Evolutionary conservation across 192 early-diverging fungal genomes (phyloP), one percentile per base, ranked within the genome.

Genomic region (Globomyces pollinis-pini): DNA sequence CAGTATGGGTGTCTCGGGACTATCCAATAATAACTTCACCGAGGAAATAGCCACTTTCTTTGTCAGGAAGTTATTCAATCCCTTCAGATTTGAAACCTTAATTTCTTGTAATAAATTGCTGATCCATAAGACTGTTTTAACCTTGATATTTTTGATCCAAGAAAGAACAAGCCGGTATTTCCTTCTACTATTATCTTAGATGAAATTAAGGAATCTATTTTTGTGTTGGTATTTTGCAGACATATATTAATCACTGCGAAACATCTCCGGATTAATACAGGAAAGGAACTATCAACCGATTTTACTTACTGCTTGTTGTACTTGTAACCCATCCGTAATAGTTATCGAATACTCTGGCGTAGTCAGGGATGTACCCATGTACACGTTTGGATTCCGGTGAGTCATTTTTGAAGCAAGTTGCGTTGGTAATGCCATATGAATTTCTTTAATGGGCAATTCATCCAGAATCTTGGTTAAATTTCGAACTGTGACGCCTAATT

Each of bases 381-480:
- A 78, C 11, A 78, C 77, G 41, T 72, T 36, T 1, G 57, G 54
- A 38, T 73, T 73, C 1, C 75, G 41, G 49, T 57, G 70, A 13
- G n/a, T 31, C 77, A 80, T 80, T 18, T 47, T 50, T 5, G 71
- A 70, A 18, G 53, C 62, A 8, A 73, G 33, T 6, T 59, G 41
- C 39, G 61, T 60, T 50, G 64, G 44, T 13, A 76, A 65, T 3
- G 84, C 76, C 43, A 84, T 75, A 67, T 86, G 85, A 0, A 86
- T 57, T 44, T 84, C 81, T 11, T 61, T 32, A 20, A 71, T 65
- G 2, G 65, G 60, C 0, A 79, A 62, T 52, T 74, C 66, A 24
- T 50, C 20, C 9, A 83, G 51, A 38, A 84, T 86, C 20, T 73
- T 42, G 2, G 77, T 68, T 1, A 77, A 53, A 50, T 84, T 81